phyloP scores from a whole-genome alignment of 306 rosid genomes.

The Sechiopsis laciniata region DNA sequence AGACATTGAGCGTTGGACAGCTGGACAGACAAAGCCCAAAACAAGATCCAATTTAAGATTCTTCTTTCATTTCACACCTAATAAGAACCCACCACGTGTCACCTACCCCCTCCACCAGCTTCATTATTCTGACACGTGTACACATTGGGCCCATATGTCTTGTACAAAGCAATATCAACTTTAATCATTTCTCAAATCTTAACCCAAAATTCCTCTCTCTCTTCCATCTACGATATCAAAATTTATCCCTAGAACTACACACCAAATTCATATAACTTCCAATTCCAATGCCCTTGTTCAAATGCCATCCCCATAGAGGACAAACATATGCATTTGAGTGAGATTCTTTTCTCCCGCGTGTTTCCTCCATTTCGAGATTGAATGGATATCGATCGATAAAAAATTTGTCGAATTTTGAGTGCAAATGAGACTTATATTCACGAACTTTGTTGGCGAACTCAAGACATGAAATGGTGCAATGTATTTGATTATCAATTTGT shows the following conservation, averaged over 20 bases:
- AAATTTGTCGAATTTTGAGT: neutral
- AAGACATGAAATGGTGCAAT: neutral
- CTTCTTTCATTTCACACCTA: neutral
- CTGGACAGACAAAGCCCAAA: neutral
- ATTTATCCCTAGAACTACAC: neutral
- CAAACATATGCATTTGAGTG: neutral
- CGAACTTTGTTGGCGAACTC: neutral
- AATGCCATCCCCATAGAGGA: neutral
- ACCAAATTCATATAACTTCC: neutral
- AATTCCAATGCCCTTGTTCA: neutral
- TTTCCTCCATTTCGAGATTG: neutral
- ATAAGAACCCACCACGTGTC: neutral
- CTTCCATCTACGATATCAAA: neutral
- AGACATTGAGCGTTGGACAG: slow-evolving; percentile 10
- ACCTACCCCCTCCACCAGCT: neutral
- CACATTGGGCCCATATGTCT: neutral
- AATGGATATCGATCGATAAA: neutral
- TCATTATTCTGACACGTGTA: neutral
- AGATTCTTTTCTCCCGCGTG: neutral
- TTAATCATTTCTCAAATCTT: slow-evolving; percentile 6
- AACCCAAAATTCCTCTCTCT: neutral
- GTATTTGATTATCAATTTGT: neutral
- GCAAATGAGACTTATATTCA: neutral
- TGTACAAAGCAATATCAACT: slow-evolving; percentile 6
- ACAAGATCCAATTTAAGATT: slow-evolving; percentile 8